phyloP scores from a whole-genome alignment of 768 basidiomycete genomes.

The Hysterangium stoloniferum region DNA sequence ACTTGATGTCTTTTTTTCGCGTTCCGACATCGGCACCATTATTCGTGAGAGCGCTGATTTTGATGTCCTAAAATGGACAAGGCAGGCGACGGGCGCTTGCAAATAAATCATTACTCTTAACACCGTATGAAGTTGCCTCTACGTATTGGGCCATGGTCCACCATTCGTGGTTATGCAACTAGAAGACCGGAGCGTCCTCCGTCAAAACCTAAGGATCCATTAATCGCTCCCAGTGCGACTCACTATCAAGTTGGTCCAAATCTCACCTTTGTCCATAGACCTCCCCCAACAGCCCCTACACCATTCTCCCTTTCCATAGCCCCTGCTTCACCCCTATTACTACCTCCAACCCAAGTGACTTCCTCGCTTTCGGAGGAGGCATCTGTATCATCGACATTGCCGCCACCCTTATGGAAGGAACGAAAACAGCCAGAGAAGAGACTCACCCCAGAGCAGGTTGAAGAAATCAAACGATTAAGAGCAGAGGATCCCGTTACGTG shows the following conservation, averaged over 20 bases:
- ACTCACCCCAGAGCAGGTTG: constrained; percentile 46
- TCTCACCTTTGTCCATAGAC: constrained; percentile 75
- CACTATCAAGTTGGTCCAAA: constrained; percentile 21
- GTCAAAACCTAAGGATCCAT: constrained; percentile 50
- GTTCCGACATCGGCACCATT: too few species aligned
- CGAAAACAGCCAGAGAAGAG: constrained; percentile 19
- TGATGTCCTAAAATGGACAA: too few species aligned
- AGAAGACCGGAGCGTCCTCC: constrained; percentile 32
- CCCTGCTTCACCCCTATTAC: constrained; percentile 66
- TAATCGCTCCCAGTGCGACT: constrained; percentile 42
- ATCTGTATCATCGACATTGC: background rate
- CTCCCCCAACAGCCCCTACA: constrained; percentile 70
- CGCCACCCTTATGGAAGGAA: constrained; percentile 19
- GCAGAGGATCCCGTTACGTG: constrained; percentile 47
- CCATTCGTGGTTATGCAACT: constrained; percentile 3
- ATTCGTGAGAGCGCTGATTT: too few species aligned
- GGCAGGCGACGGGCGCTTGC: too few species aligned
- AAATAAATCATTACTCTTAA: too few species aligned
- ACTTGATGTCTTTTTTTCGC: too few species aligned
- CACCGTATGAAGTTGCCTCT: constrained; percentile 2
- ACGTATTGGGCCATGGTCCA: background rate
- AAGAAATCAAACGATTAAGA: constrained; percentile 52
- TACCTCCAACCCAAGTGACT: constrained; percentile 21
- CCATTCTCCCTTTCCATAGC: constrained; percentile 62
- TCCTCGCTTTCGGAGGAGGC: background rate